Conservation (phyloP, 1,284 basidiomycete genomes). For the Sphagnurus paluster region DNA sequence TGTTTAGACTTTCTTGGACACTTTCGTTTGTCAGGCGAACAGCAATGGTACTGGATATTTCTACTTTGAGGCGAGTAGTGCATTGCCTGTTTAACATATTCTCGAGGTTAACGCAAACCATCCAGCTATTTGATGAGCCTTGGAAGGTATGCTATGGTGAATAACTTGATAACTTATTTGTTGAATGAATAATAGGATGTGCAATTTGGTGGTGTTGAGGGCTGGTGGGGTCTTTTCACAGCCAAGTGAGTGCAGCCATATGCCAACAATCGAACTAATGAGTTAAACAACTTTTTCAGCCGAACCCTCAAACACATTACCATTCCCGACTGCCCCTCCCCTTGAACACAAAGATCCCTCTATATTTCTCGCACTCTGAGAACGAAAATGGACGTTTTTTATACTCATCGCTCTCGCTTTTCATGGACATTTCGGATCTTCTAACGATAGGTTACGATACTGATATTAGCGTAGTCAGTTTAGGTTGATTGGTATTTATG, state of each 20-base stretch:
- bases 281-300: constrained; percentile 35
- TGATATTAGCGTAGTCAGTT: too few species aligned
- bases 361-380: neutral
- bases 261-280: constrained; percentile 22
- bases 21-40: constrained; percentile 89
- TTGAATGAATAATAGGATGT: constrained; percentile 31
- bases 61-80: constrained; percentile 65
- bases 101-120: constrained; percentile 3
- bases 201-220: constrained; percentile 87
- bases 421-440: constrained; percentile 6
- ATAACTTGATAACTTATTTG: neutral
- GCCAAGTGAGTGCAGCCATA: constrained; percentile 34
- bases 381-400: neutral
- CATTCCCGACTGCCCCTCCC: constrained; percentile 47
- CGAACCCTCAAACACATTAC: constrained; percentile 57
- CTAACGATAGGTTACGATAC: too few species aligned
- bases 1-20: constrained; percentile 72
- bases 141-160: constrained; percentile 61
- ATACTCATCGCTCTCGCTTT: constrained; percentile 3
- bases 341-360: constrained; percentile 21
- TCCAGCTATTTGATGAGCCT: constrained; percentile 77
- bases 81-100: constrained; percentile 21
- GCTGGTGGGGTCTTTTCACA: constrained; percentile 56
- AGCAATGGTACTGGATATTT: constrained; percentile 81
- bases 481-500: too few species aligned